phyloP scores from a whole-genome alignment of 805 yeast species.

The Ogataea degrootiae region DNA sequence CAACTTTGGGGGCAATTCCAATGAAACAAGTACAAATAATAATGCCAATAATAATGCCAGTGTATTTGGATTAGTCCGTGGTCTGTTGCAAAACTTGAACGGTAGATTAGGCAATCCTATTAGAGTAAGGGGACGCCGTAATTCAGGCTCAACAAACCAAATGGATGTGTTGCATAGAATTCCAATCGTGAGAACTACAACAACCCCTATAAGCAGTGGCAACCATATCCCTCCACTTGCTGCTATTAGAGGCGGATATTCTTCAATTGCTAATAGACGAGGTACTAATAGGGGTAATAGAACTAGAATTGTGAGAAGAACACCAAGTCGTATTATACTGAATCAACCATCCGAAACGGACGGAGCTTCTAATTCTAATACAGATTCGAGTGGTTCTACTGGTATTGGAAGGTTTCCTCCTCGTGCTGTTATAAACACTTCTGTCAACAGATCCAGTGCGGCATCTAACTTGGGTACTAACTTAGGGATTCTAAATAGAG shows the following conservation, averaged over 20 bases:
- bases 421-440: too few relatives aligned
- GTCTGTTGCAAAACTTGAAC: conserved; percentile 19
- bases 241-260: too few relatives aligned
- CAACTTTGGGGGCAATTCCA: neutral
- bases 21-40: conserved; percentile 1
- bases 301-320: too few relatives aligned
- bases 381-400: neutral
- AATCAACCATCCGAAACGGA: neutral
- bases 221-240: too few relatives aligned
- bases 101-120: conserved; percentile 21
- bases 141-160: conserved; percentile 2
- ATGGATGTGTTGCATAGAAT: conserved; percentile 10
- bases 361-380: neutral
- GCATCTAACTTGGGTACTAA: too few relatives aligned
- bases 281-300: too few relatives aligned
- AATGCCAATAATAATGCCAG: neutral
- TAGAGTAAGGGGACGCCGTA: conserved; percentile 7
- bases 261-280: too few relatives aligned
- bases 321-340: neutral
- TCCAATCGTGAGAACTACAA: conserved; percentile 10
- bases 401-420: neutral
- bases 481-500: conserved; percentile 12
- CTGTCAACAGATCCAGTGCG: neutral
- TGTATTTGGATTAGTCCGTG: conserved; percentile 20
- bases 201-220: neutral